Evolutionary conservation across 2,329 filamentous ascomycete species (phyloP), one percentile per base, ranked within the genome.

Genomic region (Talaromyces sp.): DNA sequence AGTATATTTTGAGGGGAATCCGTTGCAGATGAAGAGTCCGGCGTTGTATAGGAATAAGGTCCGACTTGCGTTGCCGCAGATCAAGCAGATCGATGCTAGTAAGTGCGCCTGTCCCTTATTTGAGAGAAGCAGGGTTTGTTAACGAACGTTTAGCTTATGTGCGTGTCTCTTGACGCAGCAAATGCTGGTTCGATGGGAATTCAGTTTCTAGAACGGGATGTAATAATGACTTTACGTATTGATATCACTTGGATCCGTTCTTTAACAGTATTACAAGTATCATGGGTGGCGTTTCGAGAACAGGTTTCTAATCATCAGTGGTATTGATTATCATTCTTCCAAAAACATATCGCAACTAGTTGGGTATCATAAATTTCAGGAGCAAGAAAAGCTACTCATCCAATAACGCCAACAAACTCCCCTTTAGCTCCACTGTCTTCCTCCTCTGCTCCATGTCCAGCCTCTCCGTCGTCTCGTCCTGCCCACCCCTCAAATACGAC

Each of bases 41-140:
- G 89, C 89, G 1, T 75, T 97, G 61, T 99, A 99, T 75, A 81
- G 94, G 68, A 97, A 97, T 76, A 99, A 99, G 77, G 85, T 99
- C 43, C 83, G 88, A 60, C 76, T 99, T 72, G 89, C 91, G 35
- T 74, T 99, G 73, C 94, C 94, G 58, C 88, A 94, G 73, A 78
- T 99, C 54, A 84, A 84, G 70, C 92, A 99, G 78, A 97, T 99
- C 71, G 94, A 99, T 83, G 94, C 94, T 60, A 95, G 93, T 97
- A 80, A 85, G 91, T 43, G 39, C 10, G 13, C 6, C n/a, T 22
- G 4, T 22, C 17, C 11, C 3, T 5, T 13, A 19, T 5, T 9
- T 2, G 8, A 17, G 15, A 39, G 22, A 7, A 48, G 13, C 35
- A 35, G 25, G 21, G 43, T 11, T 17, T 48, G 45, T n/a, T 48